phyloP scores from a whole-genome alignment of 2,329 filamentous ascomycete species.

The Chrysosphaeria jannelii region DNA sequence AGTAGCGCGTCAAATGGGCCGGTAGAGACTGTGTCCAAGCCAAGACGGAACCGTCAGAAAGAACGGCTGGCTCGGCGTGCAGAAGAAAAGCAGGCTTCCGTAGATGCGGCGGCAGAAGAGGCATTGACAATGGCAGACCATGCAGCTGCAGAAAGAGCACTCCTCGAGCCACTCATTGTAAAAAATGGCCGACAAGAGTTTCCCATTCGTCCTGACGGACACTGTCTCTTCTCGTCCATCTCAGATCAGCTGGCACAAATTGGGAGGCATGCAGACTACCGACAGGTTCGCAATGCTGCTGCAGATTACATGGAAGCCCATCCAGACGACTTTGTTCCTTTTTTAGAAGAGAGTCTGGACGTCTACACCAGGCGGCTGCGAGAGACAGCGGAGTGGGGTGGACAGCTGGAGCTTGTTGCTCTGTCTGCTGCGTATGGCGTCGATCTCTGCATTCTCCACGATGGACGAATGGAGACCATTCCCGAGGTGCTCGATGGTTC shows the following conservation, averaged over 20 bases:
- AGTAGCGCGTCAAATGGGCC: too few species aligned
- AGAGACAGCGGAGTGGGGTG: conserved; percentile 86
- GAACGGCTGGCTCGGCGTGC: conserved; percentile 69
- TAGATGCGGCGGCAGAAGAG: conserved; percentile 39
- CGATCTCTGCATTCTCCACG: conserved; percentile 61
- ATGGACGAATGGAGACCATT: conserved; percentile 54
- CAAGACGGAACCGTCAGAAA: conserved; percentile 69
- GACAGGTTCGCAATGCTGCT: conserved; percentile 34
- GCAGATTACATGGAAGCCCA: conserved; percentile 50
- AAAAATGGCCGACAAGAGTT: conserved; percentile 36
- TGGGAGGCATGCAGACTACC: conserved; percentile 23
- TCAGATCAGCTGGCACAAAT: conserved; percentile 46
- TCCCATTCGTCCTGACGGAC: conserved; percentile 66
- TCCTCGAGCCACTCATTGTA: conserved; percentile 38
- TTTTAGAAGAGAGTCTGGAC: conserved; percentile 19
- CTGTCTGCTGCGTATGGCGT: conserved; percentile 55
- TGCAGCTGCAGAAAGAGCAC: conserved; percentile 34
- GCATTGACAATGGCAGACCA: conserved; percentile 45
- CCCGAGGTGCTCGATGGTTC: conserved; percentile 6
- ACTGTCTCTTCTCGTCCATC: conserved; percentile 79
- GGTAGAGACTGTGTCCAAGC: not conserved
- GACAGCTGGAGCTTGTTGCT: conserved; percentile 67
- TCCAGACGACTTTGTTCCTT: conserved; percentile 55
- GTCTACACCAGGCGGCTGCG: conserved; percentile 47
- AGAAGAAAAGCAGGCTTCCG: conserved; percentile 47